Conservation (phyloP, 1,284 basidiomycete genomes). For the Sporisorium sorghi region DNA sequence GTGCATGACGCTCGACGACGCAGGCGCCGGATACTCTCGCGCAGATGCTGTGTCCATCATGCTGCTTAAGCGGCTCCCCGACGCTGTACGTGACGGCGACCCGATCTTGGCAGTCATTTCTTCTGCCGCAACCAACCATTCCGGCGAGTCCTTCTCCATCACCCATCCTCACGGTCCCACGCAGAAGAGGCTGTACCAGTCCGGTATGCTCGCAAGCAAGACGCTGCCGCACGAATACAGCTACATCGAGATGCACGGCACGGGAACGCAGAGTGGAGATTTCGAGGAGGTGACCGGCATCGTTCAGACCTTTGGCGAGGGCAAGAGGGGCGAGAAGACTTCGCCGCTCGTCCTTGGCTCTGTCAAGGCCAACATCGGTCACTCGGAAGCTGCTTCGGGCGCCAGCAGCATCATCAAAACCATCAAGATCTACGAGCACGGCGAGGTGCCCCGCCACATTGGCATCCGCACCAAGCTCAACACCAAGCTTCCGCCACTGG, state of each 20-base stretch:
- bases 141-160: slow-evolving; percentile 53
- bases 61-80: slow-evolving; percentile 46
- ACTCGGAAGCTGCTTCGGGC: slow-evolving; percentile 49
- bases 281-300: slow-evolving; percentile 54
- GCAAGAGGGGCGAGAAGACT: slow-evolving; percentile 21
- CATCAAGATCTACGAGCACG: slow-evolving; percentile 35
- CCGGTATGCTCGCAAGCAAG: slow-evolving; percentile 42
- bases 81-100: slow-evolving; percentile 49
- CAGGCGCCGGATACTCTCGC: slow-evolving; percentile 48
- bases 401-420: slow-evolving; percentile 54
- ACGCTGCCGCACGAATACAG: slow-evolving; percentile 29
- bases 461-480: slow-evolving; percentile 54
- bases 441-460: slow-evolving; percentile 41
- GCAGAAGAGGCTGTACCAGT: slow-evolving; percentile 40
- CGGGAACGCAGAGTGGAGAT: slow-evolving; percentile 55
- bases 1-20: slow-evolving; percentile 53
- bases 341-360: slow-evolving; percentile 43
- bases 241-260: slow-evolving; percentile 55
- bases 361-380: slow-evolving; percentile 54
- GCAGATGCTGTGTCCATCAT: slow-evolving; percentile 51
- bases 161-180: slow-evolving; percentile 53
- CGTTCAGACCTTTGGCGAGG: slow-evolving; percentile 49
- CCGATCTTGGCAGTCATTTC: slow-evolving; percentile 45
- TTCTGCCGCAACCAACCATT: slow-evolving; percentile 52
- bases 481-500: slow-evolving; percentile 44